Conservation (phyloP, 1,284 basidiomycete species). For the Melampsora occidentalis region DNA sequence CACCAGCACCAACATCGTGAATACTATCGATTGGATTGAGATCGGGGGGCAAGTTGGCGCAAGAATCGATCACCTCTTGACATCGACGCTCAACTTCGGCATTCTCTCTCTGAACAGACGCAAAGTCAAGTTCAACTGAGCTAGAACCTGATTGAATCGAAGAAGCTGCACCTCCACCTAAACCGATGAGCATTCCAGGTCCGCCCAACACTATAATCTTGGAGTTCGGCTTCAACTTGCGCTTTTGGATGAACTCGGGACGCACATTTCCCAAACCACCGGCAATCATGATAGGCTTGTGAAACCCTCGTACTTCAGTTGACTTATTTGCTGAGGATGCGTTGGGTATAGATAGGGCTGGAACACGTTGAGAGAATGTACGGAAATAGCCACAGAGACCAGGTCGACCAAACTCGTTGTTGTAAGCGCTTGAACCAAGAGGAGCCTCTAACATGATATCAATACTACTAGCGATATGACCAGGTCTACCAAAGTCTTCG, state of each 20-base stretch:
- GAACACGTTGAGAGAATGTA: conserved; percentile 52
- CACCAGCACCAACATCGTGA: conserved; percentile 97
- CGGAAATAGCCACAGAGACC: conserved; percentile 59
- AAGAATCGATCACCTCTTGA: conserved; percentile 95
- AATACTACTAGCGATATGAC: conserved; percentile 85
- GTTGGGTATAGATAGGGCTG: conserved; percentile 80
- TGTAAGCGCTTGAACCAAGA: conserved; percentile 90
- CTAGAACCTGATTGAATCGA: conserved; percentile 84
- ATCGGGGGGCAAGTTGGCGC: conserved; percentile 64
- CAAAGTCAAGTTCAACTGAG: conserved; percentile 90
- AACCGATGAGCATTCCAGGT: conserved; percentile 91
- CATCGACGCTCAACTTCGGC: conserved; percentile 96
- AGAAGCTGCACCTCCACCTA: conserved; percentile 92
- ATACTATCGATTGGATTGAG: conserved; percentile 88
- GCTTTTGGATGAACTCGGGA: conserved; percentile 73
- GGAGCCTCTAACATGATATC: conserved; percentile 98
- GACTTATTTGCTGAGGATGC: conserved; percentile 60
- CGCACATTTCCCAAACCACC: conserved; percentile 93
- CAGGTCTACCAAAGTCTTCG: conserved; percentile 75
- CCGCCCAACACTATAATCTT: conserved; percentile 94
- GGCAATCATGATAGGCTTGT: conserved; percentile 99
- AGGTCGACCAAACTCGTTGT: conserved; percentile 97
- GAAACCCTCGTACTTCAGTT: conserved; percentile 85
- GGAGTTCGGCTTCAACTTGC: conserved; percentile 69
- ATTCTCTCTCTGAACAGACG: conserved; percentile 95